Conservation (phyloP, 768 basidiomycete species). For the Rickenella mellea region DNA sequence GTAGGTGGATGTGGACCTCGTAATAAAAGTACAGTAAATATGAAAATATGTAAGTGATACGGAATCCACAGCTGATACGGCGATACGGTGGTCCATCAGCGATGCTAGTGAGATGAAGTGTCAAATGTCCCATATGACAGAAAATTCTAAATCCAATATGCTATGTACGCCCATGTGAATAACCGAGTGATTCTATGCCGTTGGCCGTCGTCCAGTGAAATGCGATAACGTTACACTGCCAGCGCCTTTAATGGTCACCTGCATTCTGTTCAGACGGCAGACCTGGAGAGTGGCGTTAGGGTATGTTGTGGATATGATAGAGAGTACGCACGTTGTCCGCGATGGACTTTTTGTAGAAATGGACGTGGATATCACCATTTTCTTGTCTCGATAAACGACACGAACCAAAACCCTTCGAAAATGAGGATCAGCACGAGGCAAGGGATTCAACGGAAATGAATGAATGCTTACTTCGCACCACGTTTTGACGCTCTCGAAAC, state of each 20-base stretch:
- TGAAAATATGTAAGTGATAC: not conserved
- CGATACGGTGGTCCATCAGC: slow-evolving; percentile 15
- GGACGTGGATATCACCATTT: slow-evolving; percentile 23
- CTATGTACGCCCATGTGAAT: not conserved
- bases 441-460: no score
- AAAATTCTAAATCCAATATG: not conserved
- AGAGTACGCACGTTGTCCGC: slow-evolving; percentile 25
- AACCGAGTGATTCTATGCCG: not conserved
- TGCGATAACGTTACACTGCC: slow-evolving; percentile 29
- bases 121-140: slow-evolving; percentile 15
- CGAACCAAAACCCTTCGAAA: no score
- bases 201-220: slow-evolving; percentile 14
- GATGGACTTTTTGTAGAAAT: slow-evolving; percentile 28
- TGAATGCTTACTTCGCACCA: no score
- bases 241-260: slow-evolving; percentile 29
- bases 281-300: slow-evolving; percentile 16
- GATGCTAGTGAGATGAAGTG: slow-evolving; percentile 21
- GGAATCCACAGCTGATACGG: not conserved
- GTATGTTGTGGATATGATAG: not conserved
- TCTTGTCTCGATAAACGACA: no score
- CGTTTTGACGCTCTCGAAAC: no score
- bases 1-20: no score
- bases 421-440: no score
- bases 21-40: no score
- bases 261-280: slow-evolving; percentile 29